Evolutionary conservation across 225 moss, liverwort and hornwort genomes (phyloP), one percentile per base, ranked within the genome.

Genomic region (Bryum argenteum): DNA sequence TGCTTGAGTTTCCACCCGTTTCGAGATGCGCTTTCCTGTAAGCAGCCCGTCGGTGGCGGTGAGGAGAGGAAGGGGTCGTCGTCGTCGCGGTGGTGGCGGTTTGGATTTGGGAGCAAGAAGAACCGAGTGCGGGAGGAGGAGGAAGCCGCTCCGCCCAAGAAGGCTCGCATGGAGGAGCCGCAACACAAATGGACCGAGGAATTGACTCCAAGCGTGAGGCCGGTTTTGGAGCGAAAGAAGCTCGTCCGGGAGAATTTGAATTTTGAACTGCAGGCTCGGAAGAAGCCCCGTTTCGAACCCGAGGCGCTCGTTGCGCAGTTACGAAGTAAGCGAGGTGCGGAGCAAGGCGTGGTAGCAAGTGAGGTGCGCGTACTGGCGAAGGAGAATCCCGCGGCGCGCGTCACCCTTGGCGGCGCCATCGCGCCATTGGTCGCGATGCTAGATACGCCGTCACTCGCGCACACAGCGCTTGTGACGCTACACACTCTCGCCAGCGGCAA

Each of bases 401-500:
- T 54, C n/a, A 67, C 71, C 0, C 57, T 85, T 16, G 75, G 76
- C 15, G 85, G 79, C 28, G 85, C 80, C 16, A 67, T 86, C 10
- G 65, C 67, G 11, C 85, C 80, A 4, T 59, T 86, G 2, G 71
- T 86, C 16, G n/a, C 66, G 14, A 77, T 86, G 77, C 69, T 86
- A 45, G 83, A 86, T 15, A 76, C 80, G 1, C 14, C 65, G 1
- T 77, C 73, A 15, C 33, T 33, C 42, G 44, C 70, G 11, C 75
- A 79, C 71, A 43, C 83, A 4, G 83, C 86, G 9, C 77, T 83
- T 6, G 69, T 75, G 10, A 71, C 83, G 8, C 86, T 86, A 10
- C 61, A 80, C 63, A 69, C 80, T 8, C 86, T 86, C n/a, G 86
- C 86, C n/a, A 59, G 71, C 19, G 86, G 86, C 24, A 80, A 86